These are phyloP conservation scores for Neurospora sublineolata DNA, from an alignment of 495 filamentous ascomycete genomes.

Conservation along the genomic window DNA sequence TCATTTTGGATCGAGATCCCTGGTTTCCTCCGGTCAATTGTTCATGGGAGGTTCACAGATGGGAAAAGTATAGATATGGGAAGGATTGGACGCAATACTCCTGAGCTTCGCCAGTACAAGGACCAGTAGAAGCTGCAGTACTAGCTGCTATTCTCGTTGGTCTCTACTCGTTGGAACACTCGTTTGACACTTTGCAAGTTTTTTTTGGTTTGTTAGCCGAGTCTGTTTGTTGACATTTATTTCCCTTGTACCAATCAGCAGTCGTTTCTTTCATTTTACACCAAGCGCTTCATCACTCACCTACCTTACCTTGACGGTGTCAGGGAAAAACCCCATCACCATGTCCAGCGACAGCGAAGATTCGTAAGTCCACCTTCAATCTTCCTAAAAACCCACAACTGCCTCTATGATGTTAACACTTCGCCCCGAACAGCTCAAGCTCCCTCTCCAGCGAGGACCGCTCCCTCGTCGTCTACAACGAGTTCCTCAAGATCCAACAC, in stretches of 20 bases:
- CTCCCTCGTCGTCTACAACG: slow-evolving; percentile 1
- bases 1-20: not conserved
- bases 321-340: not conserved
- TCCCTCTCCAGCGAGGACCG: not conserved
- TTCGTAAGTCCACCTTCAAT: not conserved
- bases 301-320: no score
- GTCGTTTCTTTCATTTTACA: not conserved
- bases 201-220: not conserved
- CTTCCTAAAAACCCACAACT: not conserved
- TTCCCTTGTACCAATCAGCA: not conserved
- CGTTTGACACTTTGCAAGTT: not conserved
- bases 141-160: not conserved
- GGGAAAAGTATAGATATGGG: not conserved
- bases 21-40: not conserved
- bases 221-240: not conserved
- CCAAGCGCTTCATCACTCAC: not conserved
- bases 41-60: not conserved
- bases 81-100: not conserved
- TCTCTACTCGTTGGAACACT: not conserved
- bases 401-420: not conserved
- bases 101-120: not conserved
- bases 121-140: not conserved
- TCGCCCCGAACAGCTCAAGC: not conserved
- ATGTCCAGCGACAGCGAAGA: not conserved
- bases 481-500: slow-evolving; percentile 6